These are phyloP conservation scores for Pleurotus salmoneostramineus DNA, from an alignment of 768 basidiomycete genomes.

Conservation along the genomic window DNA sequence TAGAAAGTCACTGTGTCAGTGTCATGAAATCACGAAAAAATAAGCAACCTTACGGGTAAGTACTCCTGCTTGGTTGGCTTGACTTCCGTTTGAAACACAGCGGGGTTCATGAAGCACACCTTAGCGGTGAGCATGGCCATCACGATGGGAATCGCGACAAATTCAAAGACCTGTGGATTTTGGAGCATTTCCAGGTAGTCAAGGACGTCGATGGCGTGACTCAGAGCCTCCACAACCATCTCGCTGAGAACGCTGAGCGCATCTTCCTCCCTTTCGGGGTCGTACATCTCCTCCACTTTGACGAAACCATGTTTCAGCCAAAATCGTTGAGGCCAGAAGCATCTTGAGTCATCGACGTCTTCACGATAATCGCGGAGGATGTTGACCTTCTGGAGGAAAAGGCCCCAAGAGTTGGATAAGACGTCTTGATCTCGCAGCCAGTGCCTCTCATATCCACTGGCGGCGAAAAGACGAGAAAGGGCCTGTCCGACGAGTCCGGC, in stretches of 20 bases:
- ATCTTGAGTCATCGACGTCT: constrained; percentile 78
- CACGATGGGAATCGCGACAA: constrained; percentile 88
- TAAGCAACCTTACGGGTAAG: too few relatives aligned
- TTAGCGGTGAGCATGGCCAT: constrained; percentile 96
- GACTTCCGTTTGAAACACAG: constrained; percentile 82
- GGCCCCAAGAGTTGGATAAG: constrained; percentile 89
- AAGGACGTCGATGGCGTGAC: constrained; percentile 80
- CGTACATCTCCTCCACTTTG: constrained; percentile 61
- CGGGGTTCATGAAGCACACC: constrained; percentile 89
- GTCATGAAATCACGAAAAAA: too few relatives aligned
- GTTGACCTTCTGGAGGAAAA: constrained; percentile 95
- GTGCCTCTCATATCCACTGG: constrained; percentile 74
- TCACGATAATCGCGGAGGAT: constrained; percentile 95
- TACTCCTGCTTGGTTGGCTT: constrained; percentile 73
- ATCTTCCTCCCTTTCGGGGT: constrained; percentile 46
- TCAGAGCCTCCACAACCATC: constrained; percentile 87
- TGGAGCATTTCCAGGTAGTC: constrained; percentile 86
- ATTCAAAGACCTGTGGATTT: constrained; percentile 95
- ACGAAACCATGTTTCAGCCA: constrained; percentile 73
- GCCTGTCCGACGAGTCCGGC: constrained; percentile 98
- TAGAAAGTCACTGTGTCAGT: neutral
- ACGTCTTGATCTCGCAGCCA: constrained; percentile 80
- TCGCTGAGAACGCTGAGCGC: constrained; percentile 82
- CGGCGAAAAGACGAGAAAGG: constrained; percentile 82
- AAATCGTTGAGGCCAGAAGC: constrained; percentile 94